Evolutionary conservation across 768 basidiomycete genomes (phyloP), one percentile per base, ranked within the genome.

Genomic region (Kwoniella newhampshirensis): DNA sequence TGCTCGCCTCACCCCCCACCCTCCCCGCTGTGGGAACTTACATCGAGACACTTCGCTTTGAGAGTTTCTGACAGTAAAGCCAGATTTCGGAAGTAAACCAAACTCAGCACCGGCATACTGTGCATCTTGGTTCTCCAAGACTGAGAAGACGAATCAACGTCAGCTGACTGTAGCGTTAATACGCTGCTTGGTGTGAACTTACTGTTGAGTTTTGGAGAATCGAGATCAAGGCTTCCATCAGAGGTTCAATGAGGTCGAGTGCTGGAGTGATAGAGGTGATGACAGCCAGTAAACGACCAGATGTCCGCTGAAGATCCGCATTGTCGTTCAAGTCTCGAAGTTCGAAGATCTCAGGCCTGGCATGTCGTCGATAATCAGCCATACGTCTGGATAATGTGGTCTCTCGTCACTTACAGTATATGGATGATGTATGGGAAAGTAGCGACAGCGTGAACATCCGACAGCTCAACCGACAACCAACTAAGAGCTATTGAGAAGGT

Each of bases 71-170:
- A 84, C 45, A 93, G 83, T 52, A 85, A 83, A 57, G 91, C 77
- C 54, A 93, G 81, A 72, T 93, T 91, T 44, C 91, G 84, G 76
- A 91, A 93, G 80, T 91, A 93, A 77, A 93, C 89, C 32, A 91
- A 86, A 27, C 89, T 86, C 59, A 96, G 77, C 26, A 88, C 85
- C n/a, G 91, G 91, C 56, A 94, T 78, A 20, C 88, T 86, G 76
- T 91, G 87, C 32, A 91, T 80, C 3, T 90, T 86, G 67, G 92
- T 90, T 52, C 89, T 83, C 91, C 91, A 96, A 6, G 89, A 91
- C 89, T 91, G 59, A 15, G 23, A 32, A 18, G 37, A 56, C 11
- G 4, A 32, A 43, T 45, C 28, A 18, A 18, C 39, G 41, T 62
- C 39, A 47, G 57, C 46, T 28, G 35, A n/a, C 12, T 30, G 51